phyloP scores from a whole-genome alignment of 176 grass and related monocot genomes.

The Cenchrus americanus region DNA sequence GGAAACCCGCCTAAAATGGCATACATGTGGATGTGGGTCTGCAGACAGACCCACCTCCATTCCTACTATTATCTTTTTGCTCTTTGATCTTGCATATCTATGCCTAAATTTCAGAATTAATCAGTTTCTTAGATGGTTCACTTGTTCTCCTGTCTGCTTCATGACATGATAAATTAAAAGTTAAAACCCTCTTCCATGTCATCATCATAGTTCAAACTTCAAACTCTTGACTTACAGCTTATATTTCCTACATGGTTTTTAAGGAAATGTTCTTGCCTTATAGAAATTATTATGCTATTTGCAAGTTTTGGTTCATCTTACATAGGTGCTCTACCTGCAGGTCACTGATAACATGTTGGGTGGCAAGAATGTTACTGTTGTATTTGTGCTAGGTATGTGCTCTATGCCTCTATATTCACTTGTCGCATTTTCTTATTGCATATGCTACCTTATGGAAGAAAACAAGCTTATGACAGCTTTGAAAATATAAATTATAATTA shows the following conservation, averaged over 20 bases:
- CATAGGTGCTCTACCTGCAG: slow-evolving; percentile 45
- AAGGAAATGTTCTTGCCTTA: background rate
- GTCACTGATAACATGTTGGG: slow-evolving; percentile 59
- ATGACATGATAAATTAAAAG: background rate
- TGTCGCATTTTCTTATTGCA: slow-evolving; percentile 8
- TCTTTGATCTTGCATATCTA: slow-evolving; percentile 12
- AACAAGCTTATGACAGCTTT: background rate
- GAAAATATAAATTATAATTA: slow-evolving; percentile 16
- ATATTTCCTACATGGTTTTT: background rate
- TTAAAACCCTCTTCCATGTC: background rate
- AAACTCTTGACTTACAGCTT: background rate
- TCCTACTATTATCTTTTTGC: background rate
- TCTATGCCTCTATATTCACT: slow-evolving; percentile 6
- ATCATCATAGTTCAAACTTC: background rate
- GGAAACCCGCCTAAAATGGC: too few relatives aligned
- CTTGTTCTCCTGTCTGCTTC: background rate
- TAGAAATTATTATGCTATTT: slow-evolving; percentile 14
- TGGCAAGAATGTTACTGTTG: slow-evolving; percentile 72
- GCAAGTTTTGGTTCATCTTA: slow-evolving; percentile 6
- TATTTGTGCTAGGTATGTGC: slow-evolving; percentile 74
- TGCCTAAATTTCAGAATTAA: background rate
- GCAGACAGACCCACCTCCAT: too few relatives aligned
- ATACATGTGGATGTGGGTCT: too few relatives aligned
- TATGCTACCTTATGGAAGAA: background rate
- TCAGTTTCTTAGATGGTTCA: background rate